Conservation (phyloP, 2,329 filamentous ascomycete species). For the Phyllosticta ampelicida region DNA sequence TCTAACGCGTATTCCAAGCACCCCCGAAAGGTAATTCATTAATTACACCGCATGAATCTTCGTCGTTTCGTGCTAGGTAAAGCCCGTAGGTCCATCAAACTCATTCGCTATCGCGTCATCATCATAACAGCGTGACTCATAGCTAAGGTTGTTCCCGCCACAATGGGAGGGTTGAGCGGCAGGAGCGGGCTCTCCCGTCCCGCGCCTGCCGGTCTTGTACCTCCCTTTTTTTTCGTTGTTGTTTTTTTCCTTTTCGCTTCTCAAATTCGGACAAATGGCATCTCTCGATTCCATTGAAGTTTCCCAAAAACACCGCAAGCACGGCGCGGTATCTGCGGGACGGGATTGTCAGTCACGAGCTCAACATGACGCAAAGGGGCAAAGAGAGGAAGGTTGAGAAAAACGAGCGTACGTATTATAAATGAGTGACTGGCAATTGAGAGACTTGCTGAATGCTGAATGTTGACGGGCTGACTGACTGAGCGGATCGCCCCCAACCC, state of each 20-base stretch:
- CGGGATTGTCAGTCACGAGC: not conserved
- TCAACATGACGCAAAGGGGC: not conserved
- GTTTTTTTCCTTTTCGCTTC: no score
- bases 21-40: no score
- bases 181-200: not conserved
- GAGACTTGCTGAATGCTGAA: not conserved
- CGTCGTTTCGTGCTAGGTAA: not conserved
- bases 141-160: not conserved
- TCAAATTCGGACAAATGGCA: not conserved
- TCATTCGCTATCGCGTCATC: not conserved
- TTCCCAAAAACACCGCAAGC: conserved; percentile 10
- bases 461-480: no score
- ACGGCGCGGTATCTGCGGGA: conserved; percentile 10
- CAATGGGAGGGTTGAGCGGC: not conserved
- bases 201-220: no score
- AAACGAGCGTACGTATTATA: not conserved
- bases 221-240: no score
- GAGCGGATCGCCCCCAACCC: not conserved
- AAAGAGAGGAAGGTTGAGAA: no score
- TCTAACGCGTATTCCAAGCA: no score
- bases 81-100: not conserved
- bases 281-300: conserved; percentile 1
- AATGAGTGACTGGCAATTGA: not conserved
- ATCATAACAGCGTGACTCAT: not conserved
- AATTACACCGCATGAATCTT: not conserved